phyloP scores from a whole-genome alignment of 176 grass and related monocot species.

The Carex cristatella region DNA sequence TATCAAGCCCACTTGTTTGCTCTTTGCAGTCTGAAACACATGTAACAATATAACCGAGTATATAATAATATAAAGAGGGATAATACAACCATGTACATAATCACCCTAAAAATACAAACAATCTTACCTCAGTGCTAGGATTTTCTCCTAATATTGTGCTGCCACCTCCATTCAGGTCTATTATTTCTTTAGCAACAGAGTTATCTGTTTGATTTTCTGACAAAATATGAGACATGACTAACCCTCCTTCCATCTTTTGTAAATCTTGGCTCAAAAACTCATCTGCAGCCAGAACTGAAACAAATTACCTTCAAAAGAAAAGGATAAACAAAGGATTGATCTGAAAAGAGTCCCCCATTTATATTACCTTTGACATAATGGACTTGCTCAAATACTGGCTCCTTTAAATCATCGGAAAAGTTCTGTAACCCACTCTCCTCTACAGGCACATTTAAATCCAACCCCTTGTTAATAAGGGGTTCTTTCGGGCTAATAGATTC shows the following conservation, averaged over 20 bases:
- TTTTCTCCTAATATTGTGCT: constrained; percentile 46
- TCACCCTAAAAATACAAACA: background rate
- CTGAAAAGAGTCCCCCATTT: constrained; percentile 11
- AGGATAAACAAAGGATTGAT: constrained; percentile 2
- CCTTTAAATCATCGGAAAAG: constrained; percentile 29
- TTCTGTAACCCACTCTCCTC: constrained; percentile 38
- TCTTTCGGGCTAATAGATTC: constrained; percentile 65
- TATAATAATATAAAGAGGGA: background rate
- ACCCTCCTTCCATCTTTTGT: constrained; percentile 43
- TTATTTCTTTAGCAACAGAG: constrained; percentile 12
- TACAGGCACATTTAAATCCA: constrained; percentile 56
- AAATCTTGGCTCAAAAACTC: constrained; percentile 57
- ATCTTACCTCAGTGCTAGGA: constrained; percentile 50
- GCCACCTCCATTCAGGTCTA: constrained; percentile 36
- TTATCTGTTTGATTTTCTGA: constrained; percentile 40
- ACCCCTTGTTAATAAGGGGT: constrained; percentile 49
- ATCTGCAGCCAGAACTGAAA: constrained; percentile 41
- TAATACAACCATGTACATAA: background rate
- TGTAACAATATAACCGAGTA: constrained; percentile 31
- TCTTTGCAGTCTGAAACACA: constrained; percentile 43
- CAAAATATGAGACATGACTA: constrained; percentile 23
- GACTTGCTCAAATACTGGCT: constrained; percentile 30
- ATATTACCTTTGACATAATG: constrained; percentile 46
- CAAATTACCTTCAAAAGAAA: constrained; percentile 5
- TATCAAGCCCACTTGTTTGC: constrained; percentile 41